A percentile compares a stretch with the other conserved stretches of the same genome.
phyloP scores from a whole-genome alignment of 768 basidiomycete species.

The Lanmaoa rubissima region DNA sequence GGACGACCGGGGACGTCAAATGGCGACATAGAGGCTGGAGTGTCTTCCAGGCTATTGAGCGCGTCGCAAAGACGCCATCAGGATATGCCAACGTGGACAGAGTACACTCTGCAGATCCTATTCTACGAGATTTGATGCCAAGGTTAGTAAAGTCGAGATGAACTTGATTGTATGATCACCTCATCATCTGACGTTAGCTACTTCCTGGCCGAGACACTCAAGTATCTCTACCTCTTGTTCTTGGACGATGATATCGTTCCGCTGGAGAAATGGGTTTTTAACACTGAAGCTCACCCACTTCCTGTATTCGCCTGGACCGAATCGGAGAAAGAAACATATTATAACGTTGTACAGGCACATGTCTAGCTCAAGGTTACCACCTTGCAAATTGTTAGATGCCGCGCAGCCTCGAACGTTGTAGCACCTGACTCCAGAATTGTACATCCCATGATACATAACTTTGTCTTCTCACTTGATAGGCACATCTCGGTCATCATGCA shows the following conservation, averaged over 20 bases:
- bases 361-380: background rate
- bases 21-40: conserved; percentile 75
- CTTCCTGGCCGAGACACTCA: conserved; percentile 61
- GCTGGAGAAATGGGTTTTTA: conserved; percentile 57
- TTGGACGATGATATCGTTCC: conserved; percentile 58
- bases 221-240: conserved; percentile 74
- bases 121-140: conserved; percentile 62
- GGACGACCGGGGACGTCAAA: conserved; percentile 58
- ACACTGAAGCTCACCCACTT: conserved; percentile 76
- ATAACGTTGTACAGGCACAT: background rate
- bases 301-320: conserved; percentile 66
- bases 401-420: background rate
- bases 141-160: conserved; percentile 46
- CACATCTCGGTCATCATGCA: background rate
- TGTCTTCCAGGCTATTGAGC: conserved; percentile 66
- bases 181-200: conserved; percentile 32
- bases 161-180: background rate
- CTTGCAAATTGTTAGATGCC: background rate
- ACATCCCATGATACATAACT: background rate
- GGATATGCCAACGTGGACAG: conserved; percentile 62
- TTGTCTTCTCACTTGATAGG: background rate
- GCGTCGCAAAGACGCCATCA: conserved; percentile 50
- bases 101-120: conserved; percentile 44
- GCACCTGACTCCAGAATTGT: background rate
- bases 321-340: conserved; percentile 45